Evolutionary conservation across 768 basidiomycete genomes (phyloP), one percentile per base, ranked within the genome.

Genomic region (Auriculariales sp.): DNA sequence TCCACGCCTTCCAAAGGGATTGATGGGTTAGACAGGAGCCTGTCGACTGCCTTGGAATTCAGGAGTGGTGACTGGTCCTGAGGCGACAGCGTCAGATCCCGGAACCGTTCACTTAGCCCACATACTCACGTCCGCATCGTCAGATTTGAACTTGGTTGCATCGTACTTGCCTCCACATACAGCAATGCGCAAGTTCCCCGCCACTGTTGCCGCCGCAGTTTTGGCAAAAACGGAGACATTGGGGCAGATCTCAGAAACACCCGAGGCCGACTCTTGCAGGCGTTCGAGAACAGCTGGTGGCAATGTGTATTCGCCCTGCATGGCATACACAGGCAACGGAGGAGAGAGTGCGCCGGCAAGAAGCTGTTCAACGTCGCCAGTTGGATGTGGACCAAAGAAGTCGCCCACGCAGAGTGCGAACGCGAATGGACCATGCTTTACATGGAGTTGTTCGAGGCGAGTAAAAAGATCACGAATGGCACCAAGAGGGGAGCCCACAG

Each of bases 351-450:
- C 64, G 0, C 84, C 92, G 7, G 74, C 69, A 55, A 93, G 63
- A 27, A 92, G 68, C 55, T 55, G 62, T 1, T 59, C 51, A 4
- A 47, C 50, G 12, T 59, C 58, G 33, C 62, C 63, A 9, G n/a
- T 19, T 36, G 66, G 67, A n/a, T 68, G 59, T 1, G 71, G 72
- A 4, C 83, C 83, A 63, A 91, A 89, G 66, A 92, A 91, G 64
- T 90, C 84, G n/a, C 89, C 89, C 5, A 71, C 68, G 56, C 85
- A 88, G 47, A 92, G 71, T 5, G 81, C 74, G 49, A 88, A 73
- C 59, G 90, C 85, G 61, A 98, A 97, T 61, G 86, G 87, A 53
- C 92, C 92, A 64, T 95, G 87, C 66, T 94, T 95, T 49, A 78
- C 71, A 67, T 98, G 80, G 56, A 95, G 88, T 27, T 77, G 66